Percentiles rank a stretch among this genome's conserved stretches.
phyloP scores from a whole-genome alignment of 2,329 filamentous ascomycete genomes.

The Trichoderma arundinaceum region DNA sequence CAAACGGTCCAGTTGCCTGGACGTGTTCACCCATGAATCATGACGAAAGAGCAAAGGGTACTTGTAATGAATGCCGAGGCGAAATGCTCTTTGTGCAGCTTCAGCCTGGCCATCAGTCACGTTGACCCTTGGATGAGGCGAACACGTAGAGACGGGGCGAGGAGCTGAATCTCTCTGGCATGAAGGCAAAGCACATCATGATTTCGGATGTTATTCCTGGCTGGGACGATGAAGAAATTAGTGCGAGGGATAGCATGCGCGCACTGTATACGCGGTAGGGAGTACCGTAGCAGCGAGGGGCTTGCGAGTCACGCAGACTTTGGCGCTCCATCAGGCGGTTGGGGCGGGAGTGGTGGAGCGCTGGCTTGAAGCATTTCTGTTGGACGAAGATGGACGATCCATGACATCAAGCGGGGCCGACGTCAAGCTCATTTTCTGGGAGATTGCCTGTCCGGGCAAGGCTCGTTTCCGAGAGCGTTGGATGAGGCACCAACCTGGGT shows the following conservation, averaged over 20 bases:
- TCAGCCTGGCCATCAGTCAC: constrained; percentile 1
- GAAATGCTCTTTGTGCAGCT: neutral
- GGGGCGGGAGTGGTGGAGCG: constrained; percentile 31
- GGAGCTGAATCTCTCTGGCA: constrained; percentile 27
- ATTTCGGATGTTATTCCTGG: constrained; percentile 27
- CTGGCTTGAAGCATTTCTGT: constrained; percentile 12
- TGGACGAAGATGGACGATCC: constrained; percentile 39
- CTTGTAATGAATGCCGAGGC: constrained; percentile 1
- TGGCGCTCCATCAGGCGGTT: constrained; percentile 25
- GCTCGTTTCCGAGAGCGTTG: constrained; percentile 23
- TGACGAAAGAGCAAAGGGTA: neutral
- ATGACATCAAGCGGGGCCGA: constrained; percentile 43
- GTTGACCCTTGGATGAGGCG: constrained; percentile 8
- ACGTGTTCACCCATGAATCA: neutral
- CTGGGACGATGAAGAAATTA: constrained; percentile 7
- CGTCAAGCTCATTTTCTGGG: constrained; percentile 33
- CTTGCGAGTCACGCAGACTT: constrained; percentile 25
- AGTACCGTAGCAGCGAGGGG: constrained; percentile 16
- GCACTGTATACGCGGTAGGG: neutral
- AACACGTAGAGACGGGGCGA: constrained; percentile 17
- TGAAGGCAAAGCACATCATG: constrained; percentile 16
- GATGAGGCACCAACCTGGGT: constrained; percentile 16
- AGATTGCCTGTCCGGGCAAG: constrained; percentile 34
- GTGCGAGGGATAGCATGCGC: neutral
- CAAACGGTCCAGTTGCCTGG: neutral